Percentiles rank a stretch among this genome's conserved stretches.
These are phyloP conservation scores for Theobroma cacao DNA, from an alignment of 345 rosid genomes.

Conservation along the genomic window DNA sequence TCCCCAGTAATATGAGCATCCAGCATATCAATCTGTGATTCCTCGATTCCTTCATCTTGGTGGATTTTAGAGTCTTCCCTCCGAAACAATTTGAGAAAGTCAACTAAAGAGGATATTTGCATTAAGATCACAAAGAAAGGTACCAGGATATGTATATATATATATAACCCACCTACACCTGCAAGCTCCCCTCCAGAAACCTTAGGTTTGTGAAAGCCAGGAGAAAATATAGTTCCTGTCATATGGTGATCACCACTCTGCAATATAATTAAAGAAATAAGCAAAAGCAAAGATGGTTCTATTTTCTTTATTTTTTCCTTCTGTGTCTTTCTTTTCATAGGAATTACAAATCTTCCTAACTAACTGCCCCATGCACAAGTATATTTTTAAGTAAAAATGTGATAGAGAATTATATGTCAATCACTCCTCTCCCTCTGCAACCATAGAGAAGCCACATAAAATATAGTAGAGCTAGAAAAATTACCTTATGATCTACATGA, in stretches of 20 bases:
- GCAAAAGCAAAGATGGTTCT: not conserved
- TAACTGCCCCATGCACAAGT: not conserved
- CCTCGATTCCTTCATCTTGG: conserved; percentile 20
- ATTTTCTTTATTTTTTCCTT: not conserved
- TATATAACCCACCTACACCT: conserved; percentile 39
- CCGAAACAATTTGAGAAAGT: conserved; percentile 31
- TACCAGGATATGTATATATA: not conserved
- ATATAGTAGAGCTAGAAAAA: not conserved
- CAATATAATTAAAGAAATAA: conserved; percentile 17
- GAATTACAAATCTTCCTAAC: not conserved
- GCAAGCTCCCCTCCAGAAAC: conserved; percentile 31
- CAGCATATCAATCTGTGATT: conserved; percentile 18
- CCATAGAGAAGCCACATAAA: not conserved
- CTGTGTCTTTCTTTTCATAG: not conserved
- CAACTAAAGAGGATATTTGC: conserved; percentile 19
- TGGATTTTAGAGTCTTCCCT: conserved; percentile 30
- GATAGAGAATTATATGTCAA: not conserved
- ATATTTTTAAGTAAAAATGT: not conserved
- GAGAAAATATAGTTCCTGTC: conserved; percentile 59
- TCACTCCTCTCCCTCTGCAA: not conserved
- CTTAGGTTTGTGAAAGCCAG: conserved; percentile 52
- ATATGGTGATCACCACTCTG: conserved; percentile 39
- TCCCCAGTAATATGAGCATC: conserved; percentile 25
- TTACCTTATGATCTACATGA: conserved; percentile 43
- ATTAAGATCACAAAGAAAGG: conserved; percentile 2